Evolutionary conservation across 1,139 yeast genomes (phyloP), one percentile per base, ranked within the genome.

Genomic region (Hansenula lynferdii): DNA sequence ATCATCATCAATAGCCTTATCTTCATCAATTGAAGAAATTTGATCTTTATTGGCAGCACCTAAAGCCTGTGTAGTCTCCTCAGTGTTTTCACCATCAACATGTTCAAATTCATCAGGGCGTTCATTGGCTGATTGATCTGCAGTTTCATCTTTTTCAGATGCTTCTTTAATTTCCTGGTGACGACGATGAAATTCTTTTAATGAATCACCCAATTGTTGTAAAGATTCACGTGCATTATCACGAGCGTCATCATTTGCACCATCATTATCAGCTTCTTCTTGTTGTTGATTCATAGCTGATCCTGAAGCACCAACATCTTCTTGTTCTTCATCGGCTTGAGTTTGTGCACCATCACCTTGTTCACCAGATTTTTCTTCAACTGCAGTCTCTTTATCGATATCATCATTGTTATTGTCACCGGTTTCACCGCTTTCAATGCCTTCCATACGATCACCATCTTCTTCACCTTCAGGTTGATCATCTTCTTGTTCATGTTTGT

Each of bases 21-120:
- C 82, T 36, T 90, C 96, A 56, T 90, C 84, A 42, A 89, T 74
- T 1, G 79, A 62, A 56, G 86, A 94, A 28, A 77, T 68, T 54
- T 86, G 89, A 36, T 89, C 96, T 51, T 80, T 76, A 41, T 80
- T 77, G 7, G 96, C 96, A 33, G 94, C 80, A 19, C 97, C 98
- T 41, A 92, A 65, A 0, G 97, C 98, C 61, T 94, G 97, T 0
- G 96, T 85, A 41, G 85, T 92, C 29, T 60, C 62, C 32, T 82
- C 79, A 8, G 87, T 75, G 48, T 80, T 80, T 35, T 84, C 89
- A 31, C 95, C 96, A 34, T 86, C 92, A 40, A 87, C 73, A 57
- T 92, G 97, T 59, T 90, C 95, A 60, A 90, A 86, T 51, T 89
- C 96, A 54, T 89, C 96, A 0, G 94, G 89, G 36, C 79, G 72